These are phyloP conservation scores for Auriscalpium microsporum DNA, from an alignment of 768 basidiomycete genomes.

Conservation along the genomic window DNA sequence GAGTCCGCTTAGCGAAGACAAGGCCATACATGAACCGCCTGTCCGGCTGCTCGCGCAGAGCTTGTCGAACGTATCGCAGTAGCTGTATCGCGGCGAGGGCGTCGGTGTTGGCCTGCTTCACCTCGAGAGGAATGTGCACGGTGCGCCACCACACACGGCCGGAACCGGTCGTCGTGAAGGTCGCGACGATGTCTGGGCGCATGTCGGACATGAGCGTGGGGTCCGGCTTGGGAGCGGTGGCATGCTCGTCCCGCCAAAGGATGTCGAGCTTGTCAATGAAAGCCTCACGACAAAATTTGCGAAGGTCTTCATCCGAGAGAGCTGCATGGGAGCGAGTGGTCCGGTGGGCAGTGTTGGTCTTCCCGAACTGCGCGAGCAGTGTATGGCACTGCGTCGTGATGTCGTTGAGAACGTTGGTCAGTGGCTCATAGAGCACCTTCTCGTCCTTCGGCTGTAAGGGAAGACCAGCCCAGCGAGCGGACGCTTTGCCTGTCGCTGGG, in stretches of 20 bases:
- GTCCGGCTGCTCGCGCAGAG: neutral
- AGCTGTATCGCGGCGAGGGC: neutral
- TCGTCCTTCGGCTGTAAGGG: neutral
- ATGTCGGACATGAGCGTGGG: neutral
- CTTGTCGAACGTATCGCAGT: neutral
- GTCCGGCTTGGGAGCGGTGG: neutral
- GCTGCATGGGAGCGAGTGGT: too few relatives aligned
- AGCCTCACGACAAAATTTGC: too few relatives aligned
- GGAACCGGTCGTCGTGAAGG: neutral
- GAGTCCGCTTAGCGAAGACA: neutral
- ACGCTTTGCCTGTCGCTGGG: neutral
- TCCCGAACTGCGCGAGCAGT: neutral
- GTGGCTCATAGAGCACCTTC: neutral
- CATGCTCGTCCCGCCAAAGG: neutral
- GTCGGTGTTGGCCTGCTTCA: neutral
- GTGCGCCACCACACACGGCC: neutral
- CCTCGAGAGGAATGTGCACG: neutral
- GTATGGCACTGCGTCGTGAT: neutral
- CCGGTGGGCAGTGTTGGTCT: neutral
- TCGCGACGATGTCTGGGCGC: neutral
- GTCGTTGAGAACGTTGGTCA: neutral
- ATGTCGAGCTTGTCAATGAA: neutral
- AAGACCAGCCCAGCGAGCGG: neutral
- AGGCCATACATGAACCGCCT: neutral
- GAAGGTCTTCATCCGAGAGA: too few relatives aligned